These are phyloP conservation scores for Rhodomyrtus psidioides DNA, from an alignment of 441 rosid genomes.

Conservation along the genomic window DNA sequence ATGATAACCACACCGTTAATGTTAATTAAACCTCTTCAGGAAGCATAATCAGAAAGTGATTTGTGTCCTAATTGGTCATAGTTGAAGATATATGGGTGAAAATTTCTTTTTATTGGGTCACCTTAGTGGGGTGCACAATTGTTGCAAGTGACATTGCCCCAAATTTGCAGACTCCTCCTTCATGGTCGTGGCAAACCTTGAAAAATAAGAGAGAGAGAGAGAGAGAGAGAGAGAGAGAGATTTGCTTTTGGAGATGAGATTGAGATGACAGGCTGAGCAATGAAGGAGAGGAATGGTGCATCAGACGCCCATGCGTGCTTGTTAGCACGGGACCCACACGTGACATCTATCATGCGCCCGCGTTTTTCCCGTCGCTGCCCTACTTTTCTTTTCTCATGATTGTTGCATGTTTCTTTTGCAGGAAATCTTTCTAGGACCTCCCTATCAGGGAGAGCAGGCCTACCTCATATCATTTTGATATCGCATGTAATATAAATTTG, in stretches of 20 bases:
- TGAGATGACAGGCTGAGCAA: conserved; percentile 28
- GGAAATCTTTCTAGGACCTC: background rate
- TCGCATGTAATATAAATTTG: background rate
- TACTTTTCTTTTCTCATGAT: background rate
- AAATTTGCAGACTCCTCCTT: background rate
- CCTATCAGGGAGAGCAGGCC: background rate
- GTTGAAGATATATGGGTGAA: background rate
- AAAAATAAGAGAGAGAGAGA: background rate
- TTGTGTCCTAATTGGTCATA: background rate
- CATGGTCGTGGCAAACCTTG: background rate
- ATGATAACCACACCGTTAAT: background rate
- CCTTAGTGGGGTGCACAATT: conserved; percentile 8
- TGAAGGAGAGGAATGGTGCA: conserved; percentile 23
- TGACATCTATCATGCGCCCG: conserved; percentile 23
- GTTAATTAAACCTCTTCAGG: background rate
- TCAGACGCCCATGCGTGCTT: conserved; percentile 21
- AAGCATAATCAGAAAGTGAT: background rate
- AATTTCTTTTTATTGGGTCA: background rate
- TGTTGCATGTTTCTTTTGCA: background rate
- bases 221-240: background rate
- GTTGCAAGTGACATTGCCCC: background rate
- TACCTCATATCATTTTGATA: background rate
- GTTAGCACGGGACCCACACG: conserved; percentile 17
- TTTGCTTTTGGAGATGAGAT: conserved; percentile 4
- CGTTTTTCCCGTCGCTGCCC: background rate